Evolutionary conservation across 2,329 filamentous ascomycete species (phyloP).

Genomic region (Talaromyces rugulosus): DNA sequence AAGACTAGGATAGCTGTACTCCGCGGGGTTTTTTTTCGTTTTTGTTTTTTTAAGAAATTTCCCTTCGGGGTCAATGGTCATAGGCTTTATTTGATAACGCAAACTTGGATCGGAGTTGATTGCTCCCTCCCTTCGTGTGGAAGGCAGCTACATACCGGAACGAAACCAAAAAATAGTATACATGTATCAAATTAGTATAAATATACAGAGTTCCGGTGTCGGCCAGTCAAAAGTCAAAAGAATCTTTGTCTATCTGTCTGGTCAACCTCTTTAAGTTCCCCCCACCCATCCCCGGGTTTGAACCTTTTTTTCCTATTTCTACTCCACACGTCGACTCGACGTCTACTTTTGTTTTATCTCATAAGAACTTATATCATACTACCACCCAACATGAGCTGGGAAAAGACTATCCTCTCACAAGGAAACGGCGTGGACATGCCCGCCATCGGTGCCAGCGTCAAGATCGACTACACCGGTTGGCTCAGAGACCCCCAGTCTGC

Average conservation of each 20-base stretch:
- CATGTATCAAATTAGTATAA: neutral
- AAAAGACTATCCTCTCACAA: conserved; percentile 58
- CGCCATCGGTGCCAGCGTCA: conserved; percentile 64
- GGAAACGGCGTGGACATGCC: conserved; percentile 63
- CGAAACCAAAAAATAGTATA: too few relatives aligned
- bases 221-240: neutral
- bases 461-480: conserved; percentile 88
- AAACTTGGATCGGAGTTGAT: neutral
- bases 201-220: neutral
- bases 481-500: conserved; percentile 64
- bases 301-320: neutral
- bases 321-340: neutral
- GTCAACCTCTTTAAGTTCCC: neutral
- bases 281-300: neutral
- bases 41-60: neutral
- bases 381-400: conserved; percentile 53
- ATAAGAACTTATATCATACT: neutral
- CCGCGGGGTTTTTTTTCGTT: neutral
- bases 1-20: neutral
- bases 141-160: too few relatives aligned
- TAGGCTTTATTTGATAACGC: neutral
- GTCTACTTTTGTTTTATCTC: neutral
- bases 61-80: too few relatives aligned
- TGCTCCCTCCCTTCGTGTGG: too few relatives aligned
- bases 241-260: neutral